Base-by-base conservation (phyloP, 345 rosid species). In the Citrus reticulata region DNA sequence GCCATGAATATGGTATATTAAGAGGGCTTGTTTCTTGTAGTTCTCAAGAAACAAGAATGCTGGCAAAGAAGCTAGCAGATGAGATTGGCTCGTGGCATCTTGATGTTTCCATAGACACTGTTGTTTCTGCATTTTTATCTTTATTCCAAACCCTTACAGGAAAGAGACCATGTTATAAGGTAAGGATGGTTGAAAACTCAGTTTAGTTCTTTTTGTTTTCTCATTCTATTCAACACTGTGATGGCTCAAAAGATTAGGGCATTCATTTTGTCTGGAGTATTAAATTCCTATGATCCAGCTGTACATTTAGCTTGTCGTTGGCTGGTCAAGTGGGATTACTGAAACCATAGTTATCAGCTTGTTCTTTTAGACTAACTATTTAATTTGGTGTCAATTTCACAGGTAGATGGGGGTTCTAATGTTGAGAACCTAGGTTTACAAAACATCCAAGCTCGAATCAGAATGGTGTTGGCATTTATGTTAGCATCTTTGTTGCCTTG, bases 41-140 rank as follows among this genome's bases (percentile, higher is more conserved):
- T 88, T 96, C 98, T 24, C 86, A 87, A 77, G 86, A 83, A 77
- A 92, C 97, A 73, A 93, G 83, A 83, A 84, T 57, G 80, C 88
- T 89, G 68, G 98, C 98, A 74, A 94, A 91, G 92, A 80, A 81
- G 70, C 88, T 96, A 64, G 92, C 98, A 57, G 90, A 89, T 16
- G 98, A 96, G 88, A 94, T 96, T 19, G 99, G 99, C 61, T 86
- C 99, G 2, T 91, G 95, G 97, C 99, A 92, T 92, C 93, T 96
- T 78, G 95, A 96, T 68, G 90, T 93, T 82, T 78, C 83, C 82
- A 92, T 96, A 82, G 98, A 96, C 77, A 87, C 85, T 20, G 92
- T 96, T 81, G 90, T 93, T 49, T 93, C 99, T 82, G 90, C 98
- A 0, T 82, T 96, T 51, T 74, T 96, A 49, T 82, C 93, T 76